These are phyloP conservation scores for Chloranthus sessilifolius DNA, from an alignment of 164 flowering plant species.

Conservation along the genomic window DNA sequence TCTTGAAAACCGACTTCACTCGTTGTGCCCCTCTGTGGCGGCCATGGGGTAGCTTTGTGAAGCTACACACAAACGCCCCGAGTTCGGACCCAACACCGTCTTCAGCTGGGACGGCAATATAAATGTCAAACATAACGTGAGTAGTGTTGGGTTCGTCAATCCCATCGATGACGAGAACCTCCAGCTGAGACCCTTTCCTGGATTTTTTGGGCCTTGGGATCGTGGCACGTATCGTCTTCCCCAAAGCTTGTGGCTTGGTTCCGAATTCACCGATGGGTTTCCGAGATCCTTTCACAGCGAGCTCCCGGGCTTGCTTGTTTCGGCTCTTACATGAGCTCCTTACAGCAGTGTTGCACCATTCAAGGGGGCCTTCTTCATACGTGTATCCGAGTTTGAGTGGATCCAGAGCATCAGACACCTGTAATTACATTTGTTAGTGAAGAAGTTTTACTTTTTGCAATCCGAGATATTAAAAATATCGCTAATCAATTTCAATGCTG, in stretches of 20 bases:
- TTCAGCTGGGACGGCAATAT: neutral
- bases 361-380: neutral
- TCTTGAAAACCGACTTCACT: neutral
- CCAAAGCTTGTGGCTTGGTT: slow-evolving; percentile 16
- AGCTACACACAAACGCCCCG: slow-evolving; percentile 1
- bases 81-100: neutral
- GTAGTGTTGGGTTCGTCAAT: neutral
- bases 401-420: neutral
- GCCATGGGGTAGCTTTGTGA: neutral
- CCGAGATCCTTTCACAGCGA: too few relatives aligned
- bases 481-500: too few relatives aligned
- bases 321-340: neutral
- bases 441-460: neutral
- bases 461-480: neutral
- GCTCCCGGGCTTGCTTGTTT: too few relatives aligned
- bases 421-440: neutral
- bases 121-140: neutral
- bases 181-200: slow-evolving; percentile 1
- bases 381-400: neutral
- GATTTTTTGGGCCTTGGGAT: neutral
- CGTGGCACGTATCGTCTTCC: neutral
- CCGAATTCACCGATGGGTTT: slow-evolving; percentile 29
- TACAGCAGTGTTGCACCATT: neutral
- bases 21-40: neutral
- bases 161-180: slow-evolving; percentile 3